Conservation (phyloP, 345 rosid species). For the Corchorus capsularis region DNA sequence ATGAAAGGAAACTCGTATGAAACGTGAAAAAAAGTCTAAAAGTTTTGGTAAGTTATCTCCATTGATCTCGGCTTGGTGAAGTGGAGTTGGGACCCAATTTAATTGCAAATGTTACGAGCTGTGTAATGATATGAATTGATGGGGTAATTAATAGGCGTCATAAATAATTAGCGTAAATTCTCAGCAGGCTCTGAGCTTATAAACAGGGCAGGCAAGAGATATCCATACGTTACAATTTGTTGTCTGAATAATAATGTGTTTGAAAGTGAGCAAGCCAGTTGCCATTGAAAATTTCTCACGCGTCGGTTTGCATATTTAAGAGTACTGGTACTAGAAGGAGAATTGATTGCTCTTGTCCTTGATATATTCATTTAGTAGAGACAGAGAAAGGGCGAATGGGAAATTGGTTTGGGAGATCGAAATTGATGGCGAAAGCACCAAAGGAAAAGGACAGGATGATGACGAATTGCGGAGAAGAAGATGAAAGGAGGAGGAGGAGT, state of each 20-base stretch:
- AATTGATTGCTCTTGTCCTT: neutral
- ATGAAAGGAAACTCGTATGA: neutral
- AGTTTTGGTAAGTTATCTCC: neutral
- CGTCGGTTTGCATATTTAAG: neutral
- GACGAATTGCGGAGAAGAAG: neutral
- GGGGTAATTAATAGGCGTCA: neutral
- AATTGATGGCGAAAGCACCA: neutral
- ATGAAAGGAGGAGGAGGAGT: neutral
- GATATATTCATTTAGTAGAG: neutral
- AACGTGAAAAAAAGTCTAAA: neutral
- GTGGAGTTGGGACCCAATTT: neutral
- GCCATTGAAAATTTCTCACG: neutral
- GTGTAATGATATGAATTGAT: constrained; percentile 6
- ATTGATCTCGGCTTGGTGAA: neutral
- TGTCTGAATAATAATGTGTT: neutral
- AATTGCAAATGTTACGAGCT: neutral
- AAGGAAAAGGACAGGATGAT: neutral
- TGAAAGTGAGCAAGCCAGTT: neutral
- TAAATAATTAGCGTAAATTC: neutral
- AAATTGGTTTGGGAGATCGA: constrained; percentile 8
- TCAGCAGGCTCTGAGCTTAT: neutral
- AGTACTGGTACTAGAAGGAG: too few species aligned
- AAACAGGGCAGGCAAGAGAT: neutral
- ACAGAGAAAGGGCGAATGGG: neutral
- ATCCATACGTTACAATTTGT: neutral